Conservation (phyloP, 2,329 filamentous ascomycete genomes). For the Torrubiella hemipterigena region DNA sequence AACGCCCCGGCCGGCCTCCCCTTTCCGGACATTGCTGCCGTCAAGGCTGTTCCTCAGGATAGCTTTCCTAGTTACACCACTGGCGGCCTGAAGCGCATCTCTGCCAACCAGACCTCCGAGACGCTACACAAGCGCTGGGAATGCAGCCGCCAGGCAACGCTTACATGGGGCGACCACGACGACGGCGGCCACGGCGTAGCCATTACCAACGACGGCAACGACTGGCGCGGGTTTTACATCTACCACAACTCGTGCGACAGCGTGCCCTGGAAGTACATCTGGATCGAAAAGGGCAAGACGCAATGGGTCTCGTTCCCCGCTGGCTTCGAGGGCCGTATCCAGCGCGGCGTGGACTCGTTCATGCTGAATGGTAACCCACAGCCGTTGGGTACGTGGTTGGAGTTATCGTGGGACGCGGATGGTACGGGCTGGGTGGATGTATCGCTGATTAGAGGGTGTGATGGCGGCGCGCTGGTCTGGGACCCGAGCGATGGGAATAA, state of each 20-base stretch:
- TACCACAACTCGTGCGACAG: slow-evolving; percentile 16
- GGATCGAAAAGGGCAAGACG: slow-evolving; percentile 10
- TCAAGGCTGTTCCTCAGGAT: slow-evolving; percentile 3
- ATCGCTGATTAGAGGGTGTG: slow-evolving; percentile 16
- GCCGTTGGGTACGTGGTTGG: slow-evolving; percentile 14
- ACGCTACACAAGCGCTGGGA: not conserved
- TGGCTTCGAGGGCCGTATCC: slow-evolving; percentile 14
- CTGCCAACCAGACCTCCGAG: not conserved
- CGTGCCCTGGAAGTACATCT: slow-evolving; percentile 15
- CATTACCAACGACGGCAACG: slow-evolving; percentile 4
- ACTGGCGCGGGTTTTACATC: slow-evolving; percentile 6
- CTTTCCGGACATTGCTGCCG: slow-evolving; percentile 3
- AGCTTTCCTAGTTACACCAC: slow-evolving; percentile 4
- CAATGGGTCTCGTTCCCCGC: slow-evolving; percentile 14
- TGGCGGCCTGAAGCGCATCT: slow-evolving; percentile 1
- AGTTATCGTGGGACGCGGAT: slow-evolving; percentile 12
- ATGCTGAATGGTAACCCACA: slow-evolving; percentile 14
- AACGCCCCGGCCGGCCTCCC: not conserved
- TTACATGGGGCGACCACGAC: slow-evolving; percentile 4
- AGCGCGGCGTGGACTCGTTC: slow-evolving; percentile 12
- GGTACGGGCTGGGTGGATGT: slow-evolving; percentile 14
- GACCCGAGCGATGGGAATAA: slow-evolving; percentile 10
- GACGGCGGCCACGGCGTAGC: slow-evolving; percentile 4
- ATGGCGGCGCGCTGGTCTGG: slow-evolving; percentile 12
- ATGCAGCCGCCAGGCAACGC: slow-evolving; percentile 3